phyloP scores from a whole-genome alignment of 208 protist genomes.

The Leishmania guyanensis region DNA sequence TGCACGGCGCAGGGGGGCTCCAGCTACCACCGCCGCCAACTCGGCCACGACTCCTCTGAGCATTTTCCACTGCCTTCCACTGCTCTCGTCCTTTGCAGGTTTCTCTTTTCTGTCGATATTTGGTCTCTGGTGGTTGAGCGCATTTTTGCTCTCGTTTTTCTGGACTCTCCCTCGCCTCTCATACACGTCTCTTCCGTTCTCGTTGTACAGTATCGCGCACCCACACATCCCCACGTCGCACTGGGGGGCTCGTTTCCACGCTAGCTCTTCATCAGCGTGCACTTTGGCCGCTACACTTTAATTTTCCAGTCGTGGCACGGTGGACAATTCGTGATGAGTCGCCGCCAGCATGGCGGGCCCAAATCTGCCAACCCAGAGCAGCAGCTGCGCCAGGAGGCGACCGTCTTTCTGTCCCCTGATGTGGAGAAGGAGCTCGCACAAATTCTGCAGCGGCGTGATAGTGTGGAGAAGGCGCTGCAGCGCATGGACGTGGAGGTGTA shows the following conservation, averaged over 20 bases:
- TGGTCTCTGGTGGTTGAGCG: no score
- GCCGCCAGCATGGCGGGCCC: conserved; percentile 19
- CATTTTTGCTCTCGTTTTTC: no score
- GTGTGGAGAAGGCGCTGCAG: conserved; percentile 44
- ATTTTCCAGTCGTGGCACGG: not conserved
- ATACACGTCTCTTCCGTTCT: not conserved
- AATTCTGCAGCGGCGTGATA: conserved; percentile 48
- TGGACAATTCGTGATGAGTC: conserved; percentile 6
- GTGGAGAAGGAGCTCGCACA: conserved; percentile 38
- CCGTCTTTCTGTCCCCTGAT: conserved; percentile 22
- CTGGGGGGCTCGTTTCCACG: not conserved
- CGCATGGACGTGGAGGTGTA: conserved; percentile 64
- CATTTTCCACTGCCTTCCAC: no score
- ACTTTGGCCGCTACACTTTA: not conserved
- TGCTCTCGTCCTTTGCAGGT: no score
- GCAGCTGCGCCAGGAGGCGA: conserved; percentile 29
- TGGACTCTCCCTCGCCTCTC: no score
- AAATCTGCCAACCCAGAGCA: conserved; percentile 22
- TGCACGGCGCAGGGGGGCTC: not conserved
- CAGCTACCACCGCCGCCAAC: no score
- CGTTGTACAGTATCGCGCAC: not conserved
- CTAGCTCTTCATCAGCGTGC: not conserved
- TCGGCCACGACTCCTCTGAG: no score
- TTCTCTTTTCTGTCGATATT: no score
- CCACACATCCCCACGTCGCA: not conserved